Evolutionary conservation across 1,284 basidiomycete species (phyloP), one percentile per base, ranked within the genome.

Genomic region (Marasmius oreades): DNA sequence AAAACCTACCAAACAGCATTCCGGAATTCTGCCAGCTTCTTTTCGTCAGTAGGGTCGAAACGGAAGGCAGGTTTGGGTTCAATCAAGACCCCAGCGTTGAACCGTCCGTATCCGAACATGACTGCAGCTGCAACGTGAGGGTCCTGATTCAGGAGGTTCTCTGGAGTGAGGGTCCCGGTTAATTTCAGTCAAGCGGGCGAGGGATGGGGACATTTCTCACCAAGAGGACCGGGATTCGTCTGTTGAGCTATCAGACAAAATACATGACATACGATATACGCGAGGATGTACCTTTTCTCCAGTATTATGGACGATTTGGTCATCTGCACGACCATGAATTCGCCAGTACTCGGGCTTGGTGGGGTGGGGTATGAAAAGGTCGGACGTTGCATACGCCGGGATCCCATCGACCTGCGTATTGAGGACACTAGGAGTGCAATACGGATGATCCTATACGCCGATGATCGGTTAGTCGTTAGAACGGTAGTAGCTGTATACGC

Each of bases 221-320:
- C 72, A 33, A 75, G 59, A 1, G 72, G 72, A 7, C 62, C 67
- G 6, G 73, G 72, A 62, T 75, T 75, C 1, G 70, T 73, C 68
- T 72, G 50, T 46, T 71, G 45, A 52, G 14, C 10, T 55, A 55
- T 56, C 60, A 8, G 48, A 5, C 26, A n/a, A 8, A 16, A 33
- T 10, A 31, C n/a, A 11, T 14, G 33, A 51, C 36, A 5, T 47
- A 22, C 46, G 26, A 8, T 26, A 18, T 11, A 23, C 14, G 4
- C 14, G 14, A 39, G 31, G 58, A 7, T 64, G 55, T 2, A 77
- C 77, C 71, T 81, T 81, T 61, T 81, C 79, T 16, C 80, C 80
- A 3, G 75, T 80, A 12, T 68, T 73, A 48, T 77, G 74, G 60
- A 80, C 77, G 34, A 82, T 77, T 60, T 81, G 79, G 59, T 82